These are phyloP conservation scores for Chytriomyces confervae DNA, from an alignment of 192 early-diverging fungal genomes.

Conservation along the genomic window DNA sequence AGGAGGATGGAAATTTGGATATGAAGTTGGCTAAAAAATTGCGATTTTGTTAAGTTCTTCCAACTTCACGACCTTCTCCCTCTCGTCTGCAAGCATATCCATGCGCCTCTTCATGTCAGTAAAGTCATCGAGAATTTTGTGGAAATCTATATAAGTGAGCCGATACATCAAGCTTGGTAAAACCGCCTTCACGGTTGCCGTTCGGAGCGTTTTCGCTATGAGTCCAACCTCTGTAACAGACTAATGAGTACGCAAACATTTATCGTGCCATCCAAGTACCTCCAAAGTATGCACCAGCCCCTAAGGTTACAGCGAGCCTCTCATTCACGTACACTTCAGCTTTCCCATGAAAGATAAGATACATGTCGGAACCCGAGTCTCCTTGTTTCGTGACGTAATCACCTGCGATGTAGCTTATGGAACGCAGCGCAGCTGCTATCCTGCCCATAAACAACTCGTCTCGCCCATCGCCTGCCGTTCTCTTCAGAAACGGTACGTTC, in stretches of 20 bases:
- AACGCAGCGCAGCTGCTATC: constrained; percentile 5
- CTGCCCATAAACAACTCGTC: constrained; percentile 38
- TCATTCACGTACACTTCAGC: constrained; percentile 33
- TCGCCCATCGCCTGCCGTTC: constrained; percentile 31
- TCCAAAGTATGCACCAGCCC: constrained; percentile 46
- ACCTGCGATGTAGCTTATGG: constrained; percentile 30
- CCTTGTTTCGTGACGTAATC: constrained; percentile 40
- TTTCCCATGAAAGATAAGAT: constrained; percentile 39
- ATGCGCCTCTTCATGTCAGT: constrained; percentile 8
- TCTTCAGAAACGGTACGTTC: constrained; percentile 38
- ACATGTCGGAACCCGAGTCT: constrained; percentile 37
- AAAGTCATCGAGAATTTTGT: constrained; percentile 1
- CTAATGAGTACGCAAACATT: background rate
- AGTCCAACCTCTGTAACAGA: background rate
- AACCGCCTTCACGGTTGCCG: constrained; percentile 3
- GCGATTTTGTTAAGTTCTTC: too few species aligned
- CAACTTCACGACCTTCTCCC: background rate
- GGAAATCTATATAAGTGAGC: constrained; percentile 9
- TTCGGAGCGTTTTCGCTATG: background rate
- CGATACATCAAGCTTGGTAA: background rate
- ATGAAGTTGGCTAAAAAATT: too few species aligned
- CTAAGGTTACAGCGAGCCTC: constrained; percentile 23
- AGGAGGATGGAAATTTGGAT: too few species aligned
- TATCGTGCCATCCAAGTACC: too few species aligned
- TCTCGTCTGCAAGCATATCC: background rate